Conservation (phyloP, 1,284 basidiomycete genomes). For the Ganoderma boninense region DNA sequence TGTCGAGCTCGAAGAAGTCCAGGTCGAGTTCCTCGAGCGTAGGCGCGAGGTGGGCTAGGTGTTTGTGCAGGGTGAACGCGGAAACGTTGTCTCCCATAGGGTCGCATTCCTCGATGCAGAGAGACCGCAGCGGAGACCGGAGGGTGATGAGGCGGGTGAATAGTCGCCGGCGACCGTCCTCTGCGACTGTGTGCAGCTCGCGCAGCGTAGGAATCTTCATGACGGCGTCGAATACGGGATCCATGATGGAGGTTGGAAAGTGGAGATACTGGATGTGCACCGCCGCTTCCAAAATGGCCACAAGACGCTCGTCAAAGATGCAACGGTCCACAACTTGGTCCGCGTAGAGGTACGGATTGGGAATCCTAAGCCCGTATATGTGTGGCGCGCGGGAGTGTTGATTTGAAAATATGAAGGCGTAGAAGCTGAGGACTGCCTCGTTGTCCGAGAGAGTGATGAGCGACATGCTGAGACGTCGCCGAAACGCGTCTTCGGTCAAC, state of each 20-base stretch:
- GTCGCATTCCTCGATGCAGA: not conserved
- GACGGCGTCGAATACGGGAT: not conserved
- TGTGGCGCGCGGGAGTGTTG: not conserved
- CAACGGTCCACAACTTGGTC: not conserved
- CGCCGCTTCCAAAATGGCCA: not conserved
- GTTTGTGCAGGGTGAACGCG: not conserved
- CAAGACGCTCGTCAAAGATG: not conserved
- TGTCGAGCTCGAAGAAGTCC: not conserved
- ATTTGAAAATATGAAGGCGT: not conserved
- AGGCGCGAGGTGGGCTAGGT: not conserved
- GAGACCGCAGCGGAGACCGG: not conserved
- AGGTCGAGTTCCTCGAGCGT: not conserved
- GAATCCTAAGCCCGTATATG: not conserved
- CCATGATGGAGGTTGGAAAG: not conserved
- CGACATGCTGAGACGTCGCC: slow-evolving; percentile 1
- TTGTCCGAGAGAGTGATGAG: not conserved
- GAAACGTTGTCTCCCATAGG: not conserved
- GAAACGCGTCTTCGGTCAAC: not conserved
- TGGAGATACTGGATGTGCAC: not conserved
- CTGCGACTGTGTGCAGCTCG: not conserved
- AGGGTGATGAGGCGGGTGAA: not conserved
- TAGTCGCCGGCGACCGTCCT: not conserved
- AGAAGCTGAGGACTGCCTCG: not conserved
- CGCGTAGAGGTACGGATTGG: not conserved
- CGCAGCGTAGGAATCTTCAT: not conserved